A percentile compares a stretch with the other conserved stretches of the same genome.
Conservation (phyloP, 306 rosid genomes). For the Styphnolobium japonicum region DNA sequence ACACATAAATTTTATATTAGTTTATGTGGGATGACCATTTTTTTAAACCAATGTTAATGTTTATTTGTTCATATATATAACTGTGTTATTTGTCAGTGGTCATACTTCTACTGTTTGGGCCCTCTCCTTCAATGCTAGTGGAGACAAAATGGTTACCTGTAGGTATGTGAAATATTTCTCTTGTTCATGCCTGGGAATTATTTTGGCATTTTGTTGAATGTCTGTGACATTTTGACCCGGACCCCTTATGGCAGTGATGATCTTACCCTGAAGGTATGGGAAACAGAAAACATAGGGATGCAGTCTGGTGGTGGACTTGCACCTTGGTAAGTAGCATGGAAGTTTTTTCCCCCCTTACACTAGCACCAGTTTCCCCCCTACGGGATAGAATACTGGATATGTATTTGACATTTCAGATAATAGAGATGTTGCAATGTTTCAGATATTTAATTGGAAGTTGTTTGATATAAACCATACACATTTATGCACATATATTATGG, state of each 20-base stretch:
- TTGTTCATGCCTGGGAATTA: constrained; percentile 6
- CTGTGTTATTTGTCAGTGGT: constrained; percentile 60
- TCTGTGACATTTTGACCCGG: constrained; percentile 16
- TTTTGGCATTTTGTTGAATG: constrained; percentile 19
- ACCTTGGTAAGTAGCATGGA: constrained; percentile 63
- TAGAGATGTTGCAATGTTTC: neutral
- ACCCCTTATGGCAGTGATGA: constrained; percentile 65
- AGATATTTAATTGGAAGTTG: neutral
- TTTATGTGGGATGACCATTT: constrained; percentile 11
- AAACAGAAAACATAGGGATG: constrained; percentile 48
- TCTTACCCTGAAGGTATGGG: constrained; percentile 90
- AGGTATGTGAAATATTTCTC: constrained; percentile 49
- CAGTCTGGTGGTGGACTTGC: constrained; percentile 61
- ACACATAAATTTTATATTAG: neutral
- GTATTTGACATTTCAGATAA: neutral
- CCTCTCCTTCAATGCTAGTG: constrained; percentile 67
- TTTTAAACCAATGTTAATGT: neutral
- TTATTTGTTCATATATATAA: neutral
- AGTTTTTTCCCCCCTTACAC: neutral
- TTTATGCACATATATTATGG: neutral
- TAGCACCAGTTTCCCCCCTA: neutral
- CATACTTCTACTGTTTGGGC: constrained; percentile 96
- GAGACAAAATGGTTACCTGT: constrained; percentile 91
- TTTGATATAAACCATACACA: neutral
- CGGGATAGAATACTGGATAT: neutral